Percentiles rank a stretch among this genome's conserved stretches.
These are phyloP conservation scores for Colletotrichum cereale DNA, from an alignment of 2,329 filamentous ascomycete genomes.

Conservation along the genomic window DNA sequence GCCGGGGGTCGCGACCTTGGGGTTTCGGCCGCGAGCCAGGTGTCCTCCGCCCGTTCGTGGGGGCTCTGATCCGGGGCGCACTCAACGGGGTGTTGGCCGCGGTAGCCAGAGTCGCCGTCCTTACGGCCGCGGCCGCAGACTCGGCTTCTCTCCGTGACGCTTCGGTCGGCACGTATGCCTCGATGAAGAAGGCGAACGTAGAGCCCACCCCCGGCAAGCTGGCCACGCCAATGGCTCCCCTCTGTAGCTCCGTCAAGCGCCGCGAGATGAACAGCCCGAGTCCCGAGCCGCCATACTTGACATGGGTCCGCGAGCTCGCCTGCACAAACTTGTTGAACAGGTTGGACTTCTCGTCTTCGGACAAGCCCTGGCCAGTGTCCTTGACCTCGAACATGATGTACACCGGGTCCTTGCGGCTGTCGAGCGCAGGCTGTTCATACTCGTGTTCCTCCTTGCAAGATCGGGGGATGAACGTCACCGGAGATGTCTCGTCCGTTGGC, in stretches of 20 bases:
- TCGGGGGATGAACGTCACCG: constrained; percentile 73
- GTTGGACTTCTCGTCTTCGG: constrained; percentile 76
- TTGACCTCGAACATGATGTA: constrained; percentile 80
- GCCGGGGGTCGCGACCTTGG: constrained; percentile 41
- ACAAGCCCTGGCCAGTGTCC: constrained; percentile 82
- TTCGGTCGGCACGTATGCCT: constrained; percentile 62
- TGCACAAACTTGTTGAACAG: constrained; percentile 86
- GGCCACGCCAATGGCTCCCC: constrained; percentile 81
- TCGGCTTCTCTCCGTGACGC: constrained; percentile 56
- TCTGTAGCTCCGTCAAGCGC: constrained; percentile 83
- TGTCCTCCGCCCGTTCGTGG: constrained; percentile 27
- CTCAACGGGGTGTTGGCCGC: constrained; percentile 26
- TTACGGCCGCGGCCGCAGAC: constrained; percentile 49
- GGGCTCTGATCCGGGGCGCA: not conserved
- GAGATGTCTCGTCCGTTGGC: constrained; percentile 56
- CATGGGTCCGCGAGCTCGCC: constrained; percentile 80
- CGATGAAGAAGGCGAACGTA: constrained; percentile 82
- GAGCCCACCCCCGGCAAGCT: constrained; percentile 78
- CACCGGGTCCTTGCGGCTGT: constrained; percentile 59
- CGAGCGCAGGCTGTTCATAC: constrained; percentile 51
- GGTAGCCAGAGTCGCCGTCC: constrained; percentile 2
- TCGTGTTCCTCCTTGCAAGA: constrained; percentile 59
- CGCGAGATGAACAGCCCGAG: constrained; percentile 84
- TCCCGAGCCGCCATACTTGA: constrained; percentile 83
- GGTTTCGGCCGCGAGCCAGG: constrained; percentile 30